Base-by-base conservation (phyloP, 2,329 filamentous ascomycete genomes). In the Metarhizium anisopliae region DNA sequence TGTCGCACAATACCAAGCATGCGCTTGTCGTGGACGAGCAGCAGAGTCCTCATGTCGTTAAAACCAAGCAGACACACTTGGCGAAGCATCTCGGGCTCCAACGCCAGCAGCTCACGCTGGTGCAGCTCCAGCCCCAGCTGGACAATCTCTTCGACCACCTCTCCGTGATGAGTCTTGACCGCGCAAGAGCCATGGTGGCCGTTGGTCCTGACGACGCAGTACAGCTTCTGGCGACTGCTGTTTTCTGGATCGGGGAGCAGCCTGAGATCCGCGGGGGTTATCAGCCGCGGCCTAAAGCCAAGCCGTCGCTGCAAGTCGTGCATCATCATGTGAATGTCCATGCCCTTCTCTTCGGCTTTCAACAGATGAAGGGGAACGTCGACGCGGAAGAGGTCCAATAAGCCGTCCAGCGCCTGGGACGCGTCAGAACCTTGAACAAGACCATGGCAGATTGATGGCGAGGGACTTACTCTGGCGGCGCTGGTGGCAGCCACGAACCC, bases 11-110 rank as follows among this genome's bases (percentile, higher is more conserved):
- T 66, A 6, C 71, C 71, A 1, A 74, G 60, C 69, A 75, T 73
- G 3, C 73, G 67, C 56, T 75, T 75, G 59, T 75, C 73, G 53
- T 75, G 73, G 0, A 72, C 67, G 1, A 75, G 58, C 11, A 74
- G 58, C 4, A 75, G 62, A 0, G 72, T 75, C 0, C 72, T 66
- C 59, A 74, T 62, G 55, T 75, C 72, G 45, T 75, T 75, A 54
- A 73, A 69, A 51, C 72, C 72, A 10, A 67, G 62, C 1, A 72
- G 59, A 40, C 67, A 66, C 20, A 75, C 35, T 49, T 74, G 66
- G 0, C 66, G 68, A 4, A 72, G 57, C 6, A 73, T 60, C n/a
- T 69, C 64, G 0, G 63, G 61, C 0, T 63, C 60, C 1, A 75
- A 32, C 0, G 60, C 63, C 1, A 66, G 54, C 0, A 75, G 59